Evolutionary conservation across 75 land plant genomes (phyloP), one percentile per base, ranked within the genome.

Genomic region (Cryptomeria japonica): DNA sequence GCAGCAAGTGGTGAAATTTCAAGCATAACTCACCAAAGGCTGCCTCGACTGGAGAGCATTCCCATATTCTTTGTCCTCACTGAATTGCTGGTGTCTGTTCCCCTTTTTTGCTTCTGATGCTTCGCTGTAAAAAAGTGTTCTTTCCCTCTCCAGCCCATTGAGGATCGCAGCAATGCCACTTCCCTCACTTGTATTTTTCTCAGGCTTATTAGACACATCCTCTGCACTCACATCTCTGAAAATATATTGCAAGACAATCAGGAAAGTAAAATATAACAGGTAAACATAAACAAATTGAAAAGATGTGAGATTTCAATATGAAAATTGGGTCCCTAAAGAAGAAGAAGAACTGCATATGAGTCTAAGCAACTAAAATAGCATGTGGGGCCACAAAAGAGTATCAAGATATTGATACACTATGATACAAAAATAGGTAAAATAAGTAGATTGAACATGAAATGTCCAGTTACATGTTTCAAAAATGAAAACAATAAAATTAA

Each of bases 121-220:
- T 32, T 83, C 46, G 32, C 37, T 19, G 82, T 38, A 86, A 34
- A 86, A 85, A 6, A 8, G 58, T 15, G 34, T 49, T 46, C 91
- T 80, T 79, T 90, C 87, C 87, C 73, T 90, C 72, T 90, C 88
- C 42, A 90, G 83, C 72, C 91, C 37, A 12, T 80, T 88, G 53
- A 90, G 31, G 7, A 90, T 90, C 9, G 87, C 91, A 25, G 88
- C 89, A 13, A 90, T 56, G 68, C 91, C 91, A 22, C 75, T 72
- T 37, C 75, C 85, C 6, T 88, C 85, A 37, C 37, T 82, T 83
- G 25, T 68, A 46, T 11, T 68, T 7, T 88, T 84, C 49, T 10
- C 49, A 78, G 42, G 80, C 44, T 37, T 39, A 25, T 78, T 5
- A 0, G 31, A 9, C n/a, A 80, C 49, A 42, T 80, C 84, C 84